A percentile compares a stretch with the other conserved stretches of the same genome.
Evolutionary conservation across 768 basidiomycete species (phyloP).

Genomic region (Bullera alba): DNA sequence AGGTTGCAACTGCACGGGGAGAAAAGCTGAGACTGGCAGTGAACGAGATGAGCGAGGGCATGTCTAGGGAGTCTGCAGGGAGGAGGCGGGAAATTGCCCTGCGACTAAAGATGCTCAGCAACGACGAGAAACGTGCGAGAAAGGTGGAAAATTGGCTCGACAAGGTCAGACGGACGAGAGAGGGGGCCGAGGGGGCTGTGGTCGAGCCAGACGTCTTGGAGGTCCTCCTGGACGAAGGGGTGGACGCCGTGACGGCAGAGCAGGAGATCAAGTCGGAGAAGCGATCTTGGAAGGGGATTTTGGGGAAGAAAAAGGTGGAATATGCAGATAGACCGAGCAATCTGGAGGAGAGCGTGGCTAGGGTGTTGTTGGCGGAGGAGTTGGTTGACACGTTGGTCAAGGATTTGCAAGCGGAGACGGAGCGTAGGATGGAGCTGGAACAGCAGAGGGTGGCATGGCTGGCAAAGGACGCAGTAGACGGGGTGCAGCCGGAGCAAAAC

Average conservation of each 20-base stretch:
- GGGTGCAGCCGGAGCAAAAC: conserved; percentile 3
- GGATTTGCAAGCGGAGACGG: conserved; percentile 42
- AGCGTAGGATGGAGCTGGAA: conserved; percentile 38
- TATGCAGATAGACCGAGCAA: neutral
- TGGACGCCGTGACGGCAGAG: conserved; percentile 13
- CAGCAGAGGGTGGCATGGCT: conserved; percentile 36
- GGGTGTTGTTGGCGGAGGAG: conserved; percentile 43
- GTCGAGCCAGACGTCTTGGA: conserved; percentile 30
- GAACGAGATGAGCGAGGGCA: conserved; percentile 40
- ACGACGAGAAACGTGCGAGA: conserved; percentile 31
- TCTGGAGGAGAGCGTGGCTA: conserved; percentile 20
- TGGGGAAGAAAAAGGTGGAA: conserved; percentile 14
- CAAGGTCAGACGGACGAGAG: conserved; percentile 19
- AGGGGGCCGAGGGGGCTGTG: conserved; percentile 32
- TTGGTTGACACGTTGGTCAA: conserved; percentile 36
- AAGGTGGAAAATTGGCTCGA: conserved; percentile 39
- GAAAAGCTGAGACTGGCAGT: conserved; percentile 27
- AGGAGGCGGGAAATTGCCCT: conserved; percentile 43
- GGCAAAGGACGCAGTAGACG: conserved; percentile 30
- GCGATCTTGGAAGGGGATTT: conserved; percentile 21
- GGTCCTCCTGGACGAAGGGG: conserved; percentile 32
- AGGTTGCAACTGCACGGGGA: conserved; percentile 17
- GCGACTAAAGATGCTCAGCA: conserved; percentile 30
- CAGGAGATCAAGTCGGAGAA: neutral
- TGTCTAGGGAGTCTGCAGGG: conserved; percentile 41